Evolutionary conservation across 768 basidiomycete genomes (phyloP).

Genomic region (Sutorius australiensis): DNA sequence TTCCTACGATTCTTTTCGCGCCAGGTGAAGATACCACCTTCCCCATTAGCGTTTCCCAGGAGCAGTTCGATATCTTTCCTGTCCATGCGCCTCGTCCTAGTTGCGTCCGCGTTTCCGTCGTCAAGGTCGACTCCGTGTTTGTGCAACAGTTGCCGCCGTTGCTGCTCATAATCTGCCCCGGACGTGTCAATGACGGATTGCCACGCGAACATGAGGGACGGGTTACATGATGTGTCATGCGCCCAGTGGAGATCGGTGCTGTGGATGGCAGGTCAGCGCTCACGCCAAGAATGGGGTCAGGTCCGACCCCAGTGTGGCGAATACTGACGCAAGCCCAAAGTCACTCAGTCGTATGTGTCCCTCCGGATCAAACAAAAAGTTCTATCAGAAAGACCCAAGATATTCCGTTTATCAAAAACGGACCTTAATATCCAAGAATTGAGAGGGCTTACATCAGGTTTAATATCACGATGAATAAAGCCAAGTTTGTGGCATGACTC

Average conservation of each 20-base stretch:
- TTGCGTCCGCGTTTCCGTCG: slow-evolving; percentile 67
- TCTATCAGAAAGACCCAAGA: slow-evolving; percentile 46
- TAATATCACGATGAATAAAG: slow-evolving; percentile 98
- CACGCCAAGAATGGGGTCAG: slow-evolving; percentile 11
- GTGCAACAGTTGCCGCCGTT: slow-evolving; percentile 79
- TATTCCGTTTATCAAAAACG: slow-evolving; percentile 22
- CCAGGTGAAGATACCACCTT: slow-evolving; percentile 90
- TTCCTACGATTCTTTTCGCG: slow-evolving; percentile 90
- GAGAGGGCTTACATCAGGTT: slow-evolving; percentile 69
- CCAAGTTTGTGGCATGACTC: slow-evolving; percentile 92
- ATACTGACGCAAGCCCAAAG: slow-evolving; percentile 89
- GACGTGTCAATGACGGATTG: slow-evolving; percentile 13
- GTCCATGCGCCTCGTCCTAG: slow-evolving; percentile 74
- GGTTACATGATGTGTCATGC: slow-evolving; percentile 85
- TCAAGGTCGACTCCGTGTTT: slow-evolving; percentile 96
- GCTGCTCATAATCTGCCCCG: slow-evolving; percentile 83
- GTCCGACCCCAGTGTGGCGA: slow-evolving; percentile 24
- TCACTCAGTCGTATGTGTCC: slow-evolving; percentile 95
- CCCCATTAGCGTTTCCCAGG: slow-evolving; percentile 80
- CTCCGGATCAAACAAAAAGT: slow-evolving; percentile 90
- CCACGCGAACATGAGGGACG: slow-evolving; percentile 3
- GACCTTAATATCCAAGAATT: slow-evolving; percentile 29
- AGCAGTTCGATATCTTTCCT: slow-evolving; percentile 77
- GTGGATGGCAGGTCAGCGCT: slow-evolving; percentile 23
- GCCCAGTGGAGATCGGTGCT: slow-evolving; percentile 96